phyloP scores from a whole-genome alignment of 108 stramenopile species.

The Poteriospumella lacustris region DNA sequence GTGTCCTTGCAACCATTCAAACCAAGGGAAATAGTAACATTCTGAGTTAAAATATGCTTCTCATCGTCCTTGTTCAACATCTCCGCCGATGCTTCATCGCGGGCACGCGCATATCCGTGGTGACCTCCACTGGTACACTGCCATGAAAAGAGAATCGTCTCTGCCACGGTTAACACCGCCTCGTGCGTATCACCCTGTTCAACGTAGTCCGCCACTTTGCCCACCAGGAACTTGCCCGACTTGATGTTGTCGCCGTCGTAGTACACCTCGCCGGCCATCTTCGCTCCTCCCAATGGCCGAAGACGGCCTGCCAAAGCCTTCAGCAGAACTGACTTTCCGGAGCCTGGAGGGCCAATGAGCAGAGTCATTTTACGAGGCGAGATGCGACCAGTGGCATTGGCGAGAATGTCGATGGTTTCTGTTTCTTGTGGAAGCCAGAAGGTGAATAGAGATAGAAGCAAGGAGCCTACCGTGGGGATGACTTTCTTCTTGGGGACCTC shows the following conservation, averaged over 20 bases:
- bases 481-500: background rate
- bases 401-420: background rate
- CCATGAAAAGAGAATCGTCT: slow-evolving; percentile 69
- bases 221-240: slow-evolving; percentile 31
- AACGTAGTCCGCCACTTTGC: slow-evolving; percentile 42
- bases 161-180: slow-evolving; percentile 64
- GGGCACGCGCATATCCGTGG: background rate
- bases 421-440: background rate
- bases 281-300: slow-evolving; percentile 27
- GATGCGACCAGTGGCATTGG: background rate
- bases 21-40: no score
- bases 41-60: no score
- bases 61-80: background rate
- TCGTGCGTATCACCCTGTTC: slow-evolving; percentile 67
- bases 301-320: slow-evolving; percentile 37
- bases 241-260: slow-evolving; percentile 39
- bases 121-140: slow-evolving; percentile 53
- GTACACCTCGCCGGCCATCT: slow-evolving; percentile 19
- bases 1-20: slow-evolving; percentile 43
- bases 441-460: background rate
- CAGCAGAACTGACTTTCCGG: slow-evolving; percentile 55
- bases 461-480: background rate
- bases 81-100: background rate
- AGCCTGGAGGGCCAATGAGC: slow-evolving; percentile 70
- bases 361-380: slow-evolving; percentile 68